phyloP scores from a whole-genome alignment of 164 flowering plant genomes.

The Annona cherimola region DNA sequence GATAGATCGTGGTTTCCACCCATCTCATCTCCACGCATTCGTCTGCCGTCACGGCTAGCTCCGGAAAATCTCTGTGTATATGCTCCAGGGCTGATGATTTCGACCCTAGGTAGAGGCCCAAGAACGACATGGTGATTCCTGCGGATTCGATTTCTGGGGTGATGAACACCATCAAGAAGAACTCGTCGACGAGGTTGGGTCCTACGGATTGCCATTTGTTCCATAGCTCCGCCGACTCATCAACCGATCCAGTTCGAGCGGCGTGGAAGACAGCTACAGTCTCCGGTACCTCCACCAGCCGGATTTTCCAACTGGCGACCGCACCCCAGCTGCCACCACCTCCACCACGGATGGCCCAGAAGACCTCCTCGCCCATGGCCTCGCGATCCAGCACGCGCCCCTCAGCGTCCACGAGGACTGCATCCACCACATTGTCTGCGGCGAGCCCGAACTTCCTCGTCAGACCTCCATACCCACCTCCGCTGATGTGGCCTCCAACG shows the following conservation, averaged over 20 bases:
- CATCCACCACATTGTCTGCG: constrained; percentile 18
- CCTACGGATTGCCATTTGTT: constrained; percentile 11
- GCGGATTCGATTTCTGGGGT: not conserved
- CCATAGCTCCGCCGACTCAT: not conserved
- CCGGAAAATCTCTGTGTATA: constrained; percentile 11
- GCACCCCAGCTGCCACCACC: constrained; percentile 17
- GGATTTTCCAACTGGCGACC: constrained; percentile 11
- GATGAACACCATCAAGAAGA: constrained; percentile 7
- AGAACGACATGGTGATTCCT: constrained; percentile 10
- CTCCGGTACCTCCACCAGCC: constrained; percentile 10
- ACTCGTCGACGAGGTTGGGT: constrained; percentile 2
- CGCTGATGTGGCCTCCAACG: constrained; percentile 6
- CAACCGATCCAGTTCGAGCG: not conserved
- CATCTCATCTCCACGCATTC: constrained; percentile 20
- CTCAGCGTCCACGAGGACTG: constrained; percentile 7
- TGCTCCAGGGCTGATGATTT: not conserved
- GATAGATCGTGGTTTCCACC: constrained; percentile 13
- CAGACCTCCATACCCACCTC: constrained; percentile 4
- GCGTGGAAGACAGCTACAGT: constrained; percentile 16
- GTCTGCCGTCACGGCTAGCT: constrained; percentile 6
- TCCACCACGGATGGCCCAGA: constrained; percentile 26
- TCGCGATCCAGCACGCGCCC: constrained; percentile 14
- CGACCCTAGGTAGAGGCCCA: constrained; percentile 20
- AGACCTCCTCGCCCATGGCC: constrained; percentile 23
- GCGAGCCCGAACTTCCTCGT: constrained; percentile 6